phyloP scores from a whole-genome alignment of 352 stramenopile genomes.

The Detonula confervacea region DNA sequence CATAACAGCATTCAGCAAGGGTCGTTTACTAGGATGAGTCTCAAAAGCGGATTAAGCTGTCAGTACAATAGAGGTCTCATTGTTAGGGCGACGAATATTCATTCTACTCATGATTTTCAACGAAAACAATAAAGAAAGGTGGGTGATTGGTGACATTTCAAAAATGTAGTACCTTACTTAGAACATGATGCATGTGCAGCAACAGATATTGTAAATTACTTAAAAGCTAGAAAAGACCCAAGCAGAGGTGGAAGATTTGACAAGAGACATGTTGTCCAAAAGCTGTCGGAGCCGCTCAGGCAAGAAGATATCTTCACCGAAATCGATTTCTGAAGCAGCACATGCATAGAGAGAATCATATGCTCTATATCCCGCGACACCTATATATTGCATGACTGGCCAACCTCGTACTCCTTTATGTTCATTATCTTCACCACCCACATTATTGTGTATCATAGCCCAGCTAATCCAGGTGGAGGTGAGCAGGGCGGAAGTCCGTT shows the following conservation, averaged over 20 bases:
- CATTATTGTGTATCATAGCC: background rate
- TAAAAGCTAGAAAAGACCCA: background rate
- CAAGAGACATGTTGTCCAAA: background rate
- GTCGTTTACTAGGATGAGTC: background rate
- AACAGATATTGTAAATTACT: background rate
- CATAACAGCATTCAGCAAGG: background rate
- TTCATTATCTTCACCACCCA: background rate
- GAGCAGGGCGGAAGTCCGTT: background rate
- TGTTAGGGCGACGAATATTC: too few relatives aligned
- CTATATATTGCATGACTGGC: background rate
- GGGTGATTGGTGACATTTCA: too few relatives aligned
- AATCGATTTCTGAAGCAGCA: background rate
- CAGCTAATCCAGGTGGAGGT: background rate
- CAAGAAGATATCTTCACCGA: background rate
- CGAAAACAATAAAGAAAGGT: background rate
- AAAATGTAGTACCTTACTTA: too few relatives aligned
- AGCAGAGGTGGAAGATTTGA: background rate
- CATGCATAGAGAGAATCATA: background rate
- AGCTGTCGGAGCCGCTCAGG: background rate
- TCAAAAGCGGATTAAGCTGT: background rate
- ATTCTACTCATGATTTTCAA: too few relatives aligned
- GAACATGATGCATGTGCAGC: too few relatives aligned
- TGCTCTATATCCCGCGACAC: background rate
- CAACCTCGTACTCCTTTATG: background rate
- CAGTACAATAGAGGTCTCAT: too few relatives aligned